phyloP scores from a whole-genome alignment of 768 basidiomycete genomes.

The Lactifluus subvellereus region DNA sequence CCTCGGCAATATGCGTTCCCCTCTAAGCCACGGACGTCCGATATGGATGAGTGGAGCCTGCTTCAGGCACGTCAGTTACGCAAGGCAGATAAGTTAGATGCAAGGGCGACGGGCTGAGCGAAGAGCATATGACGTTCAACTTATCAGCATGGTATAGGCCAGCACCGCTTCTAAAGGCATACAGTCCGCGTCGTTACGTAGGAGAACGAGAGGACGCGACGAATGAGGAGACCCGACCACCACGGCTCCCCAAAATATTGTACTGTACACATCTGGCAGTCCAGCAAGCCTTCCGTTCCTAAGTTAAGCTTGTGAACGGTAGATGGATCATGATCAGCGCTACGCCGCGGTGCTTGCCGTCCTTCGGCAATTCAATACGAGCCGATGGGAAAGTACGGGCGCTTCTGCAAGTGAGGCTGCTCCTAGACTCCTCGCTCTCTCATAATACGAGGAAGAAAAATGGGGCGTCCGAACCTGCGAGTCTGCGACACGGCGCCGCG shows the following conservation, averaged over 20 bases:
- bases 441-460: background rate
- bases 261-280: background rate
- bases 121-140: background rate
- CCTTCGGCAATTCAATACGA: background rate
- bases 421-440: background rate
- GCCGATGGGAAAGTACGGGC: background rate
- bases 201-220: background rate
- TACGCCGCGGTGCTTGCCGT: background rate
- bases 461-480: background rate
- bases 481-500: no score
- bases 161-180: background rate
- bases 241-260: background rate
- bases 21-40: background rate
- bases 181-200: background rate
- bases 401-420: background rate
- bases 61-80: background rate
- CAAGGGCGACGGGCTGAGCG: background rate
- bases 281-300: background rate
- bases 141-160: background rate
- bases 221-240: background rate
- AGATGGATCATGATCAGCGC: background rate
- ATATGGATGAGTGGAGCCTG: background rate
- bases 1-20: background rate
- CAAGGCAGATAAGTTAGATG: background rate
- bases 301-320: background rate